Evolutionary conservation across 169 alveolate genomes (phyloP).

Genomic region (Cryptosporidium sp.): DNA sequence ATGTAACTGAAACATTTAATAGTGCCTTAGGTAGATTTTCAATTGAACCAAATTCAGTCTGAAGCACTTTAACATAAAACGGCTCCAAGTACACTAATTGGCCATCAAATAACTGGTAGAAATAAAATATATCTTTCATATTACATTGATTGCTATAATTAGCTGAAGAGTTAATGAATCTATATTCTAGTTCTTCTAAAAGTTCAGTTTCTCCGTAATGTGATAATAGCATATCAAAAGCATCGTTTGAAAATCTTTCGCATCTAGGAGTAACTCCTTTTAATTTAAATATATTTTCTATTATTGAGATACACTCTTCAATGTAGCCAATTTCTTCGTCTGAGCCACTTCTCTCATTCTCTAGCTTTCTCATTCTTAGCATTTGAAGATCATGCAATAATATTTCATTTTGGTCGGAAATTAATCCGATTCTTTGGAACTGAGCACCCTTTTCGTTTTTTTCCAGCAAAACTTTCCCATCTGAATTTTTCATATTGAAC

Average conservation of each 20-base stretch:
- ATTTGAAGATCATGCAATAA: slow-evolving; percentile 36
- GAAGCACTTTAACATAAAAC: slow-evolving; percentile 31
- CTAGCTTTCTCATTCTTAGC: slow-evolving; percentile 26
- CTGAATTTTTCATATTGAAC: not conserved
- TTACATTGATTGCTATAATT: not conserved
- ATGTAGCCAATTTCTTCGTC: slow-evolving; percentile 23
- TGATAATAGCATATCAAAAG: slow-evolving; percentile 8
- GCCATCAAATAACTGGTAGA: slow-evolving; percentile 64
- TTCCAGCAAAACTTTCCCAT: slow-evolving; percentile 6
- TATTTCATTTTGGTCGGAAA: slow-evolving; percentile 7
- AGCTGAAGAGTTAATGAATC: not conserved
- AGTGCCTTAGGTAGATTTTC: slow-evolving; percentile 36
- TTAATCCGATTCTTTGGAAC: slow-evolving; percentile 56
- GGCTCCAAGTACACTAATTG: slow-evolving; percentile 61
- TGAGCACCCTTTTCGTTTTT: slow-evolving; percentile 43
- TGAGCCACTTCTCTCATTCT: not conserved
- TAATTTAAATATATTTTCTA: not conserved
- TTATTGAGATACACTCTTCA: slow-evolving; percentile 62
- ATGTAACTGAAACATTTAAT: slow-evolving; percentile 12
- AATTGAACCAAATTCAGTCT: slow-evolving; percentile 49
- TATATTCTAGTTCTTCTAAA: slow-evolving; percentile 29
- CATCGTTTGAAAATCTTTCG: not conserved
- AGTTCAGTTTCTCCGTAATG: slow-evolving; percentile 27
- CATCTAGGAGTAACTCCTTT: slow-evolving; percentile 13
- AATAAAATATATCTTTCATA: slow-evolving; percentile 29